Base-by-base conservation (phyloP, 1,284 basidiomycete species). In the Moesziomyces antarcticus region DNA sequence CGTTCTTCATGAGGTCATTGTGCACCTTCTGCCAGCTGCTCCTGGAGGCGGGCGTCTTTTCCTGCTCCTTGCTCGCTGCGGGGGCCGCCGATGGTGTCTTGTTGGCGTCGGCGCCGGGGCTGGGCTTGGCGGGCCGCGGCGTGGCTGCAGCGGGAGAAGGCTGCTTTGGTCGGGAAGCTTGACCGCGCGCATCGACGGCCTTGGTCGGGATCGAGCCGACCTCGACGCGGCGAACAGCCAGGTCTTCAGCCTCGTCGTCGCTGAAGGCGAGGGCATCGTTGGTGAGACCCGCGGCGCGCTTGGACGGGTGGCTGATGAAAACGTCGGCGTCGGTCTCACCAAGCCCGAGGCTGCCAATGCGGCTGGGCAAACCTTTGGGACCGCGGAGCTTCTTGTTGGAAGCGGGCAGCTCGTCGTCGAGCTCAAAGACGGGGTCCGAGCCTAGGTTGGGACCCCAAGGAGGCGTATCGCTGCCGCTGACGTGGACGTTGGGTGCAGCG, bases 401-500 rank as follows among this genome's bases (percentile, higher is more conserved):
- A 3, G 50, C 24, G n/a, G 63, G 55, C 8, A 66, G 56, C 16
- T 66, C 61, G 21, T 67, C 63, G 44, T 75, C 67, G 48, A 75
- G 63, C 27, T 75, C 72, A 50, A 75, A 70, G 16, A 64, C 59
- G 44, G 59, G 53, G 35, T 74, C 74, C 3, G 62, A 63, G 43
- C 73, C 75, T 13, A 71, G 66, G 20, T 68, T 70, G 44, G 73
- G 64, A 30, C 72, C 69, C 77, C 76, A 80, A 4, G 78, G 78
- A n/a, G 78, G 75, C 24, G 78, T 75, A 51, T 82, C 80, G 60
- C 75, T 76, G 24, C 79, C 78, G 21, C 72, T 60, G 49, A 82
- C 62, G 56, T 80, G 80, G 3, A 82, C 79, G 2, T 58, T 45
- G 3, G 70, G 65, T 25, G 54, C 56, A 13, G 48, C 53, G 41